These are phyloP conservation scores for Chlamydomonas reinhardtii DNA, from an alignment of 163 green algal genomes.

Conservation along the genomic window DNA sequence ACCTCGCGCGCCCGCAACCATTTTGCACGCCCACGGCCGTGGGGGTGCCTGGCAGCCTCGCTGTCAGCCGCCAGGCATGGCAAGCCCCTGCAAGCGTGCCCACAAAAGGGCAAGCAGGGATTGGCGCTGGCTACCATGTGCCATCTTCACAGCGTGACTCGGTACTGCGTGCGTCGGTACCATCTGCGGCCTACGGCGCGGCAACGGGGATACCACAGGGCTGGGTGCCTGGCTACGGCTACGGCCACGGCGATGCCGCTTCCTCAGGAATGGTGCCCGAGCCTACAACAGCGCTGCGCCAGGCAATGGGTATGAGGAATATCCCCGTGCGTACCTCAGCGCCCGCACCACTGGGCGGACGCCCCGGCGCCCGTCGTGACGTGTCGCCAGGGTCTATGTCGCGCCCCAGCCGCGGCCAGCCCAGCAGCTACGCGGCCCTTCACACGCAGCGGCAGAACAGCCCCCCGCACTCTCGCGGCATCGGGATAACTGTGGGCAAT, in stretches of 20 bases:
- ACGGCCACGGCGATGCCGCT: too few species aligned
- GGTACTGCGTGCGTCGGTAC: too few species aligned
- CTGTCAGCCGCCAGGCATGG: neutral
- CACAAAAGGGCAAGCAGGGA: too few species aligned
- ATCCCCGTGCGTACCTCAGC: neutral
- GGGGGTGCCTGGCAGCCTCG: neutral
- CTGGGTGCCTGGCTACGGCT: too few species aligned
- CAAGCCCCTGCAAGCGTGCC: neutral
- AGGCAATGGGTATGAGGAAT: neutral
- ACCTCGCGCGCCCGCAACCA: neutral
- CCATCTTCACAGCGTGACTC: too few species aligned
- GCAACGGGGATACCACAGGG: too few species aligned
- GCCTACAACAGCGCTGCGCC: neutral
- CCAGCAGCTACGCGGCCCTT: constrained; percentile 22
- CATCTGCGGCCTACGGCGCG: too few species aligned
- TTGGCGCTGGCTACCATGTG: too few species aligned
- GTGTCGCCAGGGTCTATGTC: neutral
- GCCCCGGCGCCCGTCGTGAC: too few species aligned
- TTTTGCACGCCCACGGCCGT: neutral
- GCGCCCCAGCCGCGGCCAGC: neutral
- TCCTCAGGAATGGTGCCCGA: neutral
- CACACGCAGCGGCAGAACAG: constrained; percentile 21
- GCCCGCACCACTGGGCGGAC: neutral
- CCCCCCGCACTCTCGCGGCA: neutral
- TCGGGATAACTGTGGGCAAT: too few species aligned